These are phyloP conservation scores for Fragaria vesca DNA, from an alignment of 306 rosid genomes.

Conservation along the genomic window DNA sequence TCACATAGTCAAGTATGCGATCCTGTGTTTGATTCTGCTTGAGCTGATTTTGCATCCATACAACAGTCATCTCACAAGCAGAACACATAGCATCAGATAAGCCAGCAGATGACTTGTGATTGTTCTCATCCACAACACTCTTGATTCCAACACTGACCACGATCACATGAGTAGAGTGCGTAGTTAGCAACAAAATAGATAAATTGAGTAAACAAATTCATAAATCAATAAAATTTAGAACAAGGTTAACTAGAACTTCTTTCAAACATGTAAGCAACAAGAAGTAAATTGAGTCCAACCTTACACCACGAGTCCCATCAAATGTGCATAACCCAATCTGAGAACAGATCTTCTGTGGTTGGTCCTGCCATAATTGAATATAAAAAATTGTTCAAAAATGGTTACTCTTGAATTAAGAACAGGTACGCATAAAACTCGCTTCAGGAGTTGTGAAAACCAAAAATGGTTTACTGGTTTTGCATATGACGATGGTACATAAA, in stretches of 20 bases:
- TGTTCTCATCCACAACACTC: constrained; percentile 49
- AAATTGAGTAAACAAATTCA: not conserved
- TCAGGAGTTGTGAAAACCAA: not conserved
- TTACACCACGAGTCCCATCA: constrained; percentile 51
- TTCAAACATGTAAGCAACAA: not conserved
- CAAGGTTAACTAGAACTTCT: not conserved
- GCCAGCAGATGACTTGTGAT: constrained; percentile 29
- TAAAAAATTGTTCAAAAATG: not conserved
- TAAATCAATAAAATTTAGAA: not conserved
- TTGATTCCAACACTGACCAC: constrained; percentile 39
- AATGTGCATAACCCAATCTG: constrained; percentile 64
- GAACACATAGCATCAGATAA: constrained; percentile 42
- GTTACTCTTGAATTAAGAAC: not conserved
- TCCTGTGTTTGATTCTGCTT: constrained; percentile 55
- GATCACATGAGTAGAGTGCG: not conserved
- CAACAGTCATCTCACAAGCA: constrained; percentile 65
- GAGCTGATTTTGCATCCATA: constrained; percentile 70
- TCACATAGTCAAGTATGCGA: constrained; percentile 45
- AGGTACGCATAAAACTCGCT: not conserved
- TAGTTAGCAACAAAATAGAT: not conserved
- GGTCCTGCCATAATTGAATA: constrained; percentile 36
- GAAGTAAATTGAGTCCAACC: constrained; percentile 34
- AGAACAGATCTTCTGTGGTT: constrained; percentile 61
- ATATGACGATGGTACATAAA: not conserved
- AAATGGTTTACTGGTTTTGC: not conserved